Percentiles rank a stretch among this genome's conserved stretches.
These are phyloP conservation scores for Tylopilus felleus DNA, from an alignment of 768 basidiomycete genomes.

Conservation along the genomic window DNA sequence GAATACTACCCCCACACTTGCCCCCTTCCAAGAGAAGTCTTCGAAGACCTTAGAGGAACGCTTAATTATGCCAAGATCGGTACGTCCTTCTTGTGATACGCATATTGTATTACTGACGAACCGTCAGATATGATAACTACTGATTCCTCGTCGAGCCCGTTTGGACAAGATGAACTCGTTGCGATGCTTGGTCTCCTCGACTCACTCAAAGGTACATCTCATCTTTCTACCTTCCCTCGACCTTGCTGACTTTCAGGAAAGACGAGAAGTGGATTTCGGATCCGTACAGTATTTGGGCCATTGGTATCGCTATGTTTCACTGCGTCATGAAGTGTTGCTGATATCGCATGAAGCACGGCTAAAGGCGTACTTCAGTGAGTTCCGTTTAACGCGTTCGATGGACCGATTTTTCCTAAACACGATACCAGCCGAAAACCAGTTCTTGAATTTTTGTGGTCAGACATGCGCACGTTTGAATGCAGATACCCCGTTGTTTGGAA, in stretches of 20 bases:
- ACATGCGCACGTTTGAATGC: slow-evolving; percentile 11
- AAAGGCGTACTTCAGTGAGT: slow-evolving; percentile 12
- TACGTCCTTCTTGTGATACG: not conserved
- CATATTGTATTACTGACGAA: not conserved
- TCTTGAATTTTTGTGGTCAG: slow-evolving; percentile 12
- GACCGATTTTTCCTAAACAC: not conserved
- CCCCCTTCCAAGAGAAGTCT: not conserved
- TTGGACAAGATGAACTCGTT: slow-evolving; percentile 6
- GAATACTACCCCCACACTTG: slow-evolving; percentile 12
- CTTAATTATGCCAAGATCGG: too few relatives aligned
- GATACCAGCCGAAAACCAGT: slow-evolving; percentile 11
- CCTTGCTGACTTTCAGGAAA: not conserved
- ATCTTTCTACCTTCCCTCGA: not conserved
- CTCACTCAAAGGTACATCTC: slow-evolving; percentile 7
- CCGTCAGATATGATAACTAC: slow-evolving; percentile 15
- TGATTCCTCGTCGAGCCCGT: too few relatives aligned
- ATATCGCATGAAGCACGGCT: slow-evolving; percentile 8
- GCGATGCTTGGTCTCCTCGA: slow-evolving; percentile 13
- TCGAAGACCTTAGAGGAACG: slow-evolving; percentile 11
- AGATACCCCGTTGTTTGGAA: slow-evolving; percentile 5
- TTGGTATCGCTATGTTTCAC: slow-evolving; percentile 1
- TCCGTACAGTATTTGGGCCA: slow-evolving; percentile 4
- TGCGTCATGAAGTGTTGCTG: not conserved
- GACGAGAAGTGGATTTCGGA: slow-evolving; percentile 1
- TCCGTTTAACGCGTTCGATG: not conserved